Percentiles rank a stretch among this genome's conserved stretches.
Conservation (phyloP, 2,329 filamentous ascomycete genomes). For the Trichoderma endophyticum region DNA sequence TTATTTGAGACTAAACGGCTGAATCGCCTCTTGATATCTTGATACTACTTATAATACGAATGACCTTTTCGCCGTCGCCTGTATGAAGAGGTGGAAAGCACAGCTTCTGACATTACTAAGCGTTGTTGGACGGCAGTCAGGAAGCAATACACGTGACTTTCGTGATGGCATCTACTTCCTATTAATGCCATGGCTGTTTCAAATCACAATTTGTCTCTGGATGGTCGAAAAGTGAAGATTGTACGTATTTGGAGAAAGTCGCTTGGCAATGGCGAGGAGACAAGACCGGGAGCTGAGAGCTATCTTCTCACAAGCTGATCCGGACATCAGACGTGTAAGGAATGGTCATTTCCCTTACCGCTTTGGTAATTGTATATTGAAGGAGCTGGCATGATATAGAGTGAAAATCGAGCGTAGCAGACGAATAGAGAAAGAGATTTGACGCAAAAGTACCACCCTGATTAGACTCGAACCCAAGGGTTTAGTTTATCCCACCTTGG, state of each 20-base stretch:
- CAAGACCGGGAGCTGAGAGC: background rate
- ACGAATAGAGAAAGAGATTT: background rate
- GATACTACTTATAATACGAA: background rate
- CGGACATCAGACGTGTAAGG: background rate
- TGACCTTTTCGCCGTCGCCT: background rate
- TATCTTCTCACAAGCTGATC: background rate
- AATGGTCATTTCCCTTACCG: background rate
- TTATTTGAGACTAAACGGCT: no score
- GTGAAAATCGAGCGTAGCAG: background rate
- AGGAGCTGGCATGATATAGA: background rate
- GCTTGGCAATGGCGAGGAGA: background rate
- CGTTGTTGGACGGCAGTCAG: background rate
- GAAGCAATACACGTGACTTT: background rate
- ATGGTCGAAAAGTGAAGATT: background rate
- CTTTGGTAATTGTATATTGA: background rate
- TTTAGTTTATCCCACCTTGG: background rate
- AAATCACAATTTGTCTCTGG: background rate
- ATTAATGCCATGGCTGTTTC: no score
- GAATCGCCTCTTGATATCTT: background rate
- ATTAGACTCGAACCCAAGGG: background rate
- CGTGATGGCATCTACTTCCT: background rate
- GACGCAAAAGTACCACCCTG: background rate
- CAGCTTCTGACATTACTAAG: background rate
- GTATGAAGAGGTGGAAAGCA: background rate
- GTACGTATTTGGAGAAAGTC: rapidly evolving